Percentiles rank a stretch among this genome's conserved stretches.
Evolutionary conservation across 2,329 filamentous ascomycete species (phyloP).

Genomic region (Diaporthe sp.): DNA sequence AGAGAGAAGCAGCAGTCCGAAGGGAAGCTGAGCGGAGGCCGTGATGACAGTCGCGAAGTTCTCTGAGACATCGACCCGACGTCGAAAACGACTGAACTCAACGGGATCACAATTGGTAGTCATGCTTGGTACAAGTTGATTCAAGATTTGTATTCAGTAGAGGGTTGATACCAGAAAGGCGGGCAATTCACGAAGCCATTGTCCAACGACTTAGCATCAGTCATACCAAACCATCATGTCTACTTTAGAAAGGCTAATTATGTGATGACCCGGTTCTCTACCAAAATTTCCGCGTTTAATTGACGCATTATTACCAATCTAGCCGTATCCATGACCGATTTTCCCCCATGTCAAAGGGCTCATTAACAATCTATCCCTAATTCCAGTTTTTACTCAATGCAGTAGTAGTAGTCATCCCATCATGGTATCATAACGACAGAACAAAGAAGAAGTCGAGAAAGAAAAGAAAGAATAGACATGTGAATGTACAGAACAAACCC

Average conservation of each 20-base stretch:
- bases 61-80: background rate
- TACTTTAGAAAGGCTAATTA: background rate
- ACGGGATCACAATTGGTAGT: background rate
- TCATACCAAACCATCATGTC: background rate
- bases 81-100: background rate
- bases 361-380: background rate
- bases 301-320: slow-evolving; percentile 16
- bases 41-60: background rate
- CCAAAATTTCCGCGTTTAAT: background rate
- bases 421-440: slow-evolving; percentile 26
- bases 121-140: too few species aligned
- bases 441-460: slow-evolving; percentile 6
- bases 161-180: background rate
- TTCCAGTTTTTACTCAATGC: background rate
- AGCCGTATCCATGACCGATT: slow-evolving; percentile 12
- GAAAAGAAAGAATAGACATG: background rate
- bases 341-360: background rate
- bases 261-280: slow-evolving; percentile 8
- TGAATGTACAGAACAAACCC: background rate
- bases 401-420: slow-evolving; percentile 22
- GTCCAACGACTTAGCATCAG: background rate
- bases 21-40: background rate
- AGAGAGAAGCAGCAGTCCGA: slow-evolving; percentile 11
- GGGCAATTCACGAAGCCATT: background rate
- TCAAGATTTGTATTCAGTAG: background rate